Conservation (phyloP, 2,329 filamentous ascomycete genomes). For the Aschersonia sp. region DNA sequence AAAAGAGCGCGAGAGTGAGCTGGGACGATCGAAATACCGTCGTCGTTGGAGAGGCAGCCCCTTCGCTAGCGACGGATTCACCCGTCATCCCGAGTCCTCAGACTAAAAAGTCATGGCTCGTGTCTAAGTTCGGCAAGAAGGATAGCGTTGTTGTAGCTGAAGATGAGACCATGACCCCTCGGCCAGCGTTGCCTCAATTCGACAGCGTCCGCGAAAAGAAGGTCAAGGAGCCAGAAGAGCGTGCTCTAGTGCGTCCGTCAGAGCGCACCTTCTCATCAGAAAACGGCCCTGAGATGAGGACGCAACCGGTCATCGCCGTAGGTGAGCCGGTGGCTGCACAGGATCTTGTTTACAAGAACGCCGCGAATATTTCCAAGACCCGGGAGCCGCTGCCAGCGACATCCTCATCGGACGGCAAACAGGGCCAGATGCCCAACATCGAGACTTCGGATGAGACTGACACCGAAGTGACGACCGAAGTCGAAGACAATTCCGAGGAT, state of each 20-base stretch:
- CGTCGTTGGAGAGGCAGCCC: slow-evolving; percentile 33
- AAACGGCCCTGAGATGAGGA: neutral
- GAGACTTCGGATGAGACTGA: slow-evolving; percentile 16
- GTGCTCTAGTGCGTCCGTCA: slow-evolving; percentile 40
- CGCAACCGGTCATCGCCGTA: slow-evolving; percentile 24
- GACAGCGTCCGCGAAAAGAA: slow-evolving; percentile 58
- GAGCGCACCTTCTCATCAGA: slow-evolving; percentile 17
- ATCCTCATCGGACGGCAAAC: slow-evolving; percentile 53
- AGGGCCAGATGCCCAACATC: slow-evolving; percentile 39
- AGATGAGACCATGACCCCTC: slow-evolving; percentile 58
- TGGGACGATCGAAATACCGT: slow-evolving; percentile 56
- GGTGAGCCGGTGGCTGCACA: slow-evolving; percentile 44
- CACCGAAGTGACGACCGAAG: slow-evolving; percentile 5
- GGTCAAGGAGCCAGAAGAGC: slow-evolving; percentile 35
- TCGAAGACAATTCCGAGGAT: slow-evolving; percentile 2
- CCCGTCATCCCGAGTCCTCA: slow-evolving; percentile 20
- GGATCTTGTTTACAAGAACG: slow-evolving; percentile 37
- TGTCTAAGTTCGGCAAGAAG: slow-evolving; percentile 34
- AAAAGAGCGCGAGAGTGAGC: slow-evolving; percentile 60
- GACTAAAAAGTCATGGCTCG: slow-evolving; percentile 33
- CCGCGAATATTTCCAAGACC: slow-evolving; percentile 40
- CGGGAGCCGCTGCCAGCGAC: slow-evolving; percentile 56
- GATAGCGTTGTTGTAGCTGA: slow-evolving; percentile 36
- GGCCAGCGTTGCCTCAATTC: slow-evolving; percentile 59
- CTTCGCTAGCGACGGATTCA: slow-evolving; percentile 22